These are phyloP conservation scores for Coleophoma crateriformis DNA, from an alignment of 2,329 filamentous ascomycete species.

Conservation along the genomic window DNA sequence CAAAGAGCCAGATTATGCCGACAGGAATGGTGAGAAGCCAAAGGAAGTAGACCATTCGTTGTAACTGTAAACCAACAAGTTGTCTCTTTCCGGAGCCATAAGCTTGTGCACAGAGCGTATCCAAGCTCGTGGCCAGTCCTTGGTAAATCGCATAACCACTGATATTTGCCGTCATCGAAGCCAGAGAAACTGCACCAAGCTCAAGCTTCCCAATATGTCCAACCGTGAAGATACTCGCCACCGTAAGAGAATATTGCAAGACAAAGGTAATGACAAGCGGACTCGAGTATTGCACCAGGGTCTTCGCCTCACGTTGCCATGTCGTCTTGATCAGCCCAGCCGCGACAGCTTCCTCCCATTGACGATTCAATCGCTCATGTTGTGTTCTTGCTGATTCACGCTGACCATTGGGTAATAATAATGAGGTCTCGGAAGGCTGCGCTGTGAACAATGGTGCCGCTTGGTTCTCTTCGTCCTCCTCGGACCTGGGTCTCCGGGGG, in stretches of 20 bases:
- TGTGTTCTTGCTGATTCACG: constrained; percentile 38
- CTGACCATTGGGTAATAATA: constrained; percentile 31
- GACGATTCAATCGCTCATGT: constrained; percentile 56
- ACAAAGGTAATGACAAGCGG: constrained; percentile 71
- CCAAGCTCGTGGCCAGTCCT: constrained; percentile 82
- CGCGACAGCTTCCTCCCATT: constrained; percentile 68
- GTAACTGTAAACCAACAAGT: constrained; percentile 77
- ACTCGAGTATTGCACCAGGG: constrained; percentile 64
- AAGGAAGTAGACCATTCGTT: constrained; percentile 76
- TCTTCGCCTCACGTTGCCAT: constrained; percentile 85
- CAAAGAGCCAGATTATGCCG: constrained; percentile 63
- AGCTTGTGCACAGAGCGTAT: constrained; percentile 90
- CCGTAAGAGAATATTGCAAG: constrained; percentile 80
- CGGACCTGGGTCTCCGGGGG: constrained; percentile 41
- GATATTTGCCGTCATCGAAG: constrained; percentile 76
- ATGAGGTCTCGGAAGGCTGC: constrained; percentile 33
- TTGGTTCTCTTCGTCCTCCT: constrained; percentile 33
- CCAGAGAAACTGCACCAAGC: constrained; percentile 61
- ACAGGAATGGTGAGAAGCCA: constrained; percentile 69
- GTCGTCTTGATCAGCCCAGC: constrained; percentile 80
- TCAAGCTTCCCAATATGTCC: constrained; percentile 69
- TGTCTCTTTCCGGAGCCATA: constrained; percentile 89
- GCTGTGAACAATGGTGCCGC: constrained; percentile 15
- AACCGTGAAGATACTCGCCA: constrained; percentile 74
- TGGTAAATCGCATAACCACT: constrained; percentile 73